phyloP scores from a whole-genome alignment of 495 filamentous ascomycete species.

The Aspergillus coremiiformis region DNA sequence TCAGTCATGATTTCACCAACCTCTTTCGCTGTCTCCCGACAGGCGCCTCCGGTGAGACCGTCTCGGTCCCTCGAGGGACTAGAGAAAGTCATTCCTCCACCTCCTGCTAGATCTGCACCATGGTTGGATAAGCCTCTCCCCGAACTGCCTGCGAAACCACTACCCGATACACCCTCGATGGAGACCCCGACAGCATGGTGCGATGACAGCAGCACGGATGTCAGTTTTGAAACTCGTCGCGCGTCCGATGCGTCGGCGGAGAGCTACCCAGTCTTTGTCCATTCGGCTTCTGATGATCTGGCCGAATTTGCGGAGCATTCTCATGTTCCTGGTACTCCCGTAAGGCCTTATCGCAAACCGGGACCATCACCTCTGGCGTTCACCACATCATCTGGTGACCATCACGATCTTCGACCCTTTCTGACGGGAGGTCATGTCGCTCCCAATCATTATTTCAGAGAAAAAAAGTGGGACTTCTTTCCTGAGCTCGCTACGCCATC shows the following conservation, averaged over 20 bases:
- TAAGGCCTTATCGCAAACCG: constrained; percentile 9
- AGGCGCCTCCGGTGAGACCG: constrained; percentile 31
- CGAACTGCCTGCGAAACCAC: constrained; percentile 27
- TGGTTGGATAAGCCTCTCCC: constrained; percentile 35
- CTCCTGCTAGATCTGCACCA: constrained; percentile 22
- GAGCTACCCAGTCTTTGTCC: constrained; percentile 35
- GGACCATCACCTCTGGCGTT: constrained; percentile 10
- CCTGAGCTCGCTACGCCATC: constrained; percentile 36
- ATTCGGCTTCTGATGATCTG: constrained; percentile 29
- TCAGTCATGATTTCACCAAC: constrained; percentile 21
- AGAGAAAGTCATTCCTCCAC: constrained; percentile 34
- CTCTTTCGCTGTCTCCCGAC: constrained; percentile 15
- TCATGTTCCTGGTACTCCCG: constrained; percentile 8
- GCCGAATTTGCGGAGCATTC: constrained; percentile 20
- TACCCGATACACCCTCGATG: constrained; percentile 16
- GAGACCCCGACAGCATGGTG: constrained; percentile 30
- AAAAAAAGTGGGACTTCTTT: constrained; percentile 46
- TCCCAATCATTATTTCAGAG: constrained; percentile 40
- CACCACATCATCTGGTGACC: constrained; percentile 23
- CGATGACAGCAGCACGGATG: constrained; percentile 29
- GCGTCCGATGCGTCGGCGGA: constrained; percentile 26
- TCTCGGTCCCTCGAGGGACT: constrained; percentile 40
- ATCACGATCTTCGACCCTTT: constrained; percentile 18
- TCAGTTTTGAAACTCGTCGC: constrained; percentile 22
- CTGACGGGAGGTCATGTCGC: constrained; percentile 22